phyloP scores from a whole-genome alignment of 306 rosid genomes.

The Malus domestica region ASM211411v1 NC_041801.1:17315501-17316000 shows the following conservation, averaged over 20 bases:
- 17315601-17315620: too few species aligned
- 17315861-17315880: background rate
- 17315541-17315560: too few species aligned
- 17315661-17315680: background rate
- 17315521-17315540: too few species aligned
- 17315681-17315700: background rate
- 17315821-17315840: constrained; percentile 37
- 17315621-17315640: too few species aligned
- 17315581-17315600: too few species aligned
- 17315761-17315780: constrained; percentile 70
- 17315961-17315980: too few species aligned
- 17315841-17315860: constrained; percentile 65
- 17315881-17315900: background rate
- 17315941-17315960: too few species aligned
- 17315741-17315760: background rate
- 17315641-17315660: background rate
- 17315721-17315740: background rate
- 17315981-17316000: too few species aligned
- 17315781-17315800: constrained; percentile 76
- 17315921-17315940: too few species aligned
- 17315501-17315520: too few species aligned
- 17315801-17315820: constrained; percentile 54
- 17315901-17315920: too few species aligned
- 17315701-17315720: constrained; percentile 6
- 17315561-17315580: too few species aligned